Percentiles rank a stretch among this genome's conserved stretches.
Conservation (phyloP, 208 protist species). For the Leishmania braziliensis region DNA sequence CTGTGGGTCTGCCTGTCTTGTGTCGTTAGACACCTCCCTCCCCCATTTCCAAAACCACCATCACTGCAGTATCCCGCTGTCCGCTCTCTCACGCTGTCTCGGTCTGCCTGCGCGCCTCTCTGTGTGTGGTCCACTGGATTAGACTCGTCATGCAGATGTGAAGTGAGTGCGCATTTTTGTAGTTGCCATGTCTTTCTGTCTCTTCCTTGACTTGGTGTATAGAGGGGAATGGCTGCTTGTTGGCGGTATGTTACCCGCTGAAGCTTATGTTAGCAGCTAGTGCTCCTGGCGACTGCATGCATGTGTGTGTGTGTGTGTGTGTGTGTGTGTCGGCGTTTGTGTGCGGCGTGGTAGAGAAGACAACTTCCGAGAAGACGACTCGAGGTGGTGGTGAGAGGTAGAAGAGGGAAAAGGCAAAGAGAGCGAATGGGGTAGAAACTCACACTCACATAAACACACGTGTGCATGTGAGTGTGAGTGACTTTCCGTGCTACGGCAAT, state of each 20-base stretch:
- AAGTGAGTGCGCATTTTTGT: not conserved
- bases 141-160: not conserved
- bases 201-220: not conserved
- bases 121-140: not conserved
- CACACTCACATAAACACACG: not conserved
- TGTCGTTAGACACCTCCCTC: not conserved
- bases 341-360: not conserved
- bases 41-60: not conserved
- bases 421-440: not conserved
- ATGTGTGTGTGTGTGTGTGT: slow-evolving; percentile 15
- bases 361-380: no score
- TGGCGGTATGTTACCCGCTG: not conserved
- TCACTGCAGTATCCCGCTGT: not conserved
- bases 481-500: no score
- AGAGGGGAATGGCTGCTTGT: not conserved
- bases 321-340: not conserved
- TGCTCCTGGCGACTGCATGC: not conserved
- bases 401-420: not conserved
- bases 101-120: not conserved
- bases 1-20: not conserved
- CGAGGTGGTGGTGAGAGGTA: not conserved
- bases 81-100: not conserved
- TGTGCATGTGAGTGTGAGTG: not conserved
- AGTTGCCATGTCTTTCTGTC: not conserved
- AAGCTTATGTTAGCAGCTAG: not conserved